A percentile compares a stretch with the other conserved stretches of the same genome.
Evolutionary conservation across 208 protist species (phyloP).

Genomic region (Crithidia brevicula): DNA sequence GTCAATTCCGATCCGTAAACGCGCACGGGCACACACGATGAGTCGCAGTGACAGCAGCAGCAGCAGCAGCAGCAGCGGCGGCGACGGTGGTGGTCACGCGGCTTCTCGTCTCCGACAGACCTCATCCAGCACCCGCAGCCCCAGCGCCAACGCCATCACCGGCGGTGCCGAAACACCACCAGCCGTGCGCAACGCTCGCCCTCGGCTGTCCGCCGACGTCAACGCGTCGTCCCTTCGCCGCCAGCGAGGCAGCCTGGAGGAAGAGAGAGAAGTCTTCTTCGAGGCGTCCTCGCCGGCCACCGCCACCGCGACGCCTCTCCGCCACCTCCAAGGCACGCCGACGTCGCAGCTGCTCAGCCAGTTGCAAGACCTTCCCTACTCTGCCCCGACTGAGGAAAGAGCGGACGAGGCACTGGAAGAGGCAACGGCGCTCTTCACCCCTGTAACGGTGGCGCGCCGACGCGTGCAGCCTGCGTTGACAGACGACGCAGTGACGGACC

Average conservation of each 20-base stretch:
- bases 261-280: slow-evolving; percentile 16
- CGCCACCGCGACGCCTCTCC: slow-evolving; percentile 4
- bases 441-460: slow-evolving; percentile 28
- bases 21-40: background rate
- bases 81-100: too few relatives aligned
- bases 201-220: background rate
- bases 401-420: background rate
- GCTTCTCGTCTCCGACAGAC: background rate
- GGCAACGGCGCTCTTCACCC: slow-evolving; percentile 26
- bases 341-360: slow-evolving; percentile 33
- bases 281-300: slow-evolving; percentile 6
- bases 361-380: slow-evolving; percentile 20
- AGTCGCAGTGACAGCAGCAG: background rate
- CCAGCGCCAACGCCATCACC: slow-evolving; percentile 21
- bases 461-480: slow-evolving; percentile 5
- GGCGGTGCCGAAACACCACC: background rate
- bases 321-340: slow-evolving; percentile 21
- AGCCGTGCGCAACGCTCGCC: too few relatives aligned
- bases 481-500: background rate
- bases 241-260: slow-evolving; percentile 8
- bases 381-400: background rate
- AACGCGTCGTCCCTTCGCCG: background rate
- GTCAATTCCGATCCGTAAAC: slow-evolving; percentile 6
- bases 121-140: slow-evolving; percentile 7
- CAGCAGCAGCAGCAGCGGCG: background rate